Percentiles rank a stretch among this genome's conserved stretches.
Conservation (phyloP, 176 grass and related monocot species). For the Carex cristatella region DNA sequence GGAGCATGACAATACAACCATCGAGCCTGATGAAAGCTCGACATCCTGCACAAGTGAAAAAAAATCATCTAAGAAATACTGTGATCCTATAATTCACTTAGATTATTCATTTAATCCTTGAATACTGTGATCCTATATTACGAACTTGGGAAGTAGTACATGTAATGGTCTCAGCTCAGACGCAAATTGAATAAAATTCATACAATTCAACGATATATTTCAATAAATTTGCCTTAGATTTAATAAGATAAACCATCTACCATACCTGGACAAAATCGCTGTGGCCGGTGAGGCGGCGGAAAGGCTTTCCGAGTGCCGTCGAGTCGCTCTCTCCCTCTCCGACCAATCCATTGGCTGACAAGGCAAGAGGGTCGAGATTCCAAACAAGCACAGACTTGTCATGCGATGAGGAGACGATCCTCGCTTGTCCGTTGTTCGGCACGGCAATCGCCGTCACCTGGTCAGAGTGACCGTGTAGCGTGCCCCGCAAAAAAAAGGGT, state of each 20-base stretch:
- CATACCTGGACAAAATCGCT: constrained; percentile 64
- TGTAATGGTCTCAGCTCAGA: too few relatives aligned
- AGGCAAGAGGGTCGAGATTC: constrained; percentile 53
- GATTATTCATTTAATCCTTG: background rate
- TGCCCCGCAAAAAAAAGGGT: constrained; percentile 61
- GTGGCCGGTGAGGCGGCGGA: constrained; percentile 85
- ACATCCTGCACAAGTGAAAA: constrained; percentile 42
- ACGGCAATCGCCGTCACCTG: constrained; percentile 69
- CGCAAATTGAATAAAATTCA: background rate
- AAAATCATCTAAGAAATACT: too few relatives aligned
- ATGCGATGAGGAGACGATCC: constrained; percentile 85
- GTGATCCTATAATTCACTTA: background rate
- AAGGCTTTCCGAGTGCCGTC: constrained; percentile 55
- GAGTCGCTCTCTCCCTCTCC: background rate
- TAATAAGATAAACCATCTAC: background rate
- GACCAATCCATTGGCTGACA: constrained; percentile 1
- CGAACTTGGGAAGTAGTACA: too few relatives aligned
- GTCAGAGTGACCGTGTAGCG: constrained; percentile 69
- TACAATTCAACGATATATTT: background rate
- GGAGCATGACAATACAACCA: constrained; percentile 75
- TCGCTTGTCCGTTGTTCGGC: constrained; percentile 58
- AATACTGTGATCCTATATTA: background rate
- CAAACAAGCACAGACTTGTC: constrained; percentile 92
- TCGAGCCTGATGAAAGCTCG: constrained; percentile 66
- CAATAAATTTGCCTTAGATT: background rate